These are phyloP conservation scores for Nakazawaea sp. DNA, from an alignment of 805 yeast genomes.

Conservation along the genomic window DNA sequence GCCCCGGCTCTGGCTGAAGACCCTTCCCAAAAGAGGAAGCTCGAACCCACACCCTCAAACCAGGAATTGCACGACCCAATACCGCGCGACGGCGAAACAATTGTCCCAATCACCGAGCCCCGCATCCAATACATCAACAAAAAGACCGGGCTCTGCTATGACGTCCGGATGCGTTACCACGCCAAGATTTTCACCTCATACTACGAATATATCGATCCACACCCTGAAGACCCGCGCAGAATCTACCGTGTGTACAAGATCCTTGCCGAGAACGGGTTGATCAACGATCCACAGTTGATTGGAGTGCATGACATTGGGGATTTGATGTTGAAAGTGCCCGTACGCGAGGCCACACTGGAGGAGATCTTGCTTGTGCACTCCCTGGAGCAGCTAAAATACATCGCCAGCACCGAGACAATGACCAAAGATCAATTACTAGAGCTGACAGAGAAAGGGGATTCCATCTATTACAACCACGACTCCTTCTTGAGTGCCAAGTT, in stretches of 20 bases:
- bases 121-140: conserved; percentile 64
- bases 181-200: conserved; percentile 90
- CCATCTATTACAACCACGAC: conserved; percentile 91
- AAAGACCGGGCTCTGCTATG: conserved; percentile 93
- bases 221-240: conserved; percentile 97
- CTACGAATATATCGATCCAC: conserved; percentile 94
- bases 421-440: conserved; percentile 66
- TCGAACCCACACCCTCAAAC: no score
- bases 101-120: conserved; percentile 58
- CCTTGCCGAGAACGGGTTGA: conserved; percentile 88
- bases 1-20: background rate
- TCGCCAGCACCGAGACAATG: conserved; percentile 74
- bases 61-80: conserved; percentile 14
- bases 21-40: conserved; percentile 5
- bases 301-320: conserved; percentile 76
- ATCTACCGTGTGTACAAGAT: conserved; percentile 90
- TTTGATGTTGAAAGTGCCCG: conserved; percentile 82
- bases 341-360: conserved; percentile 79
- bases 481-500: conserved; percentile 80
- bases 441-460: conserved; percentile 88
- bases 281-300: conserved; percentile 68
- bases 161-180: conserved; percentile 95
- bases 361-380: conserved; percentile 87
- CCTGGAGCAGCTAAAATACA: conserved; percentile 66
- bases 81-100: conserved; percentile 27